phyloP scores from a whole-genome alignment of 768 basidiomycete genomes.

The Boletus edulis region DNA sequence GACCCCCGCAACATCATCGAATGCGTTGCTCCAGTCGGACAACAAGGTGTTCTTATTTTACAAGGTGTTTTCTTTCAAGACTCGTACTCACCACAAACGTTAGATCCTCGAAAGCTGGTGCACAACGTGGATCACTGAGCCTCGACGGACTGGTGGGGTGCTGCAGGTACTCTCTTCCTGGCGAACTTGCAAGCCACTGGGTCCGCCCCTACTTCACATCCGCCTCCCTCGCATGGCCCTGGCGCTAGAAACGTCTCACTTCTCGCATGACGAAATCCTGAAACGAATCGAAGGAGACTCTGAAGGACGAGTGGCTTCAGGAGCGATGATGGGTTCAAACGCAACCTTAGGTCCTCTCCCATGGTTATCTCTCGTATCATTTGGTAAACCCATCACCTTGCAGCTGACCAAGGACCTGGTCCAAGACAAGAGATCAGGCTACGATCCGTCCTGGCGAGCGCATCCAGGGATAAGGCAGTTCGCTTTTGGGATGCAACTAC shows the following conservation, averaged over 20 bases:
- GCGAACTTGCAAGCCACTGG: conserved; percentile 8
- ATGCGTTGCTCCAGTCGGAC: neutral
- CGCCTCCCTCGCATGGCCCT: conserved; percentile 2
- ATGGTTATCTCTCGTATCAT: too few relatives aligned
- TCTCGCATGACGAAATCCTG: conserved; percentile 59
- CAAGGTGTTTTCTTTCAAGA: conserved; percentile 50
- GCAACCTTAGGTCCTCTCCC: too few relatives aligned
- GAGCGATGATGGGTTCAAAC: conserved; percentile 1
- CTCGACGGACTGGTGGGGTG: conserved; percentile 71
- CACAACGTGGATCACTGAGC: conserved; percentile 75
- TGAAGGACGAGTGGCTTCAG: conserved; percentile 65
- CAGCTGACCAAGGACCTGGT: too few relatives aligned
- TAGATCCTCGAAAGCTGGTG: conserved; percentile 88
- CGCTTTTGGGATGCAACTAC: too few relatives aligned
- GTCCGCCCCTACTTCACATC: conserved; percentile 20
- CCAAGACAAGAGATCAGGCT: too few relatives aligned
- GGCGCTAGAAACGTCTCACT: conserved; percentile 15
- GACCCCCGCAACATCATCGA: neutral
- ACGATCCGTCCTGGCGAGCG: too few relatives aligned
- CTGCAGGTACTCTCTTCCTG: conserved; percentile 49
- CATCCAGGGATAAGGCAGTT: too few relatives aligned
- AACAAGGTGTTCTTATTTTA: conserved; percentile 75
- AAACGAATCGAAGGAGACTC: conserved; percentile 86
- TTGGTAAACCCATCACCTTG: too few relatives aligned
- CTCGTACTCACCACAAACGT: too few relatives aligned